Evolutionary conservation across 2,329 filamentous ascomycete species (phyloP).

Genomic region (Fusarium oligoseptatum): DNA sequence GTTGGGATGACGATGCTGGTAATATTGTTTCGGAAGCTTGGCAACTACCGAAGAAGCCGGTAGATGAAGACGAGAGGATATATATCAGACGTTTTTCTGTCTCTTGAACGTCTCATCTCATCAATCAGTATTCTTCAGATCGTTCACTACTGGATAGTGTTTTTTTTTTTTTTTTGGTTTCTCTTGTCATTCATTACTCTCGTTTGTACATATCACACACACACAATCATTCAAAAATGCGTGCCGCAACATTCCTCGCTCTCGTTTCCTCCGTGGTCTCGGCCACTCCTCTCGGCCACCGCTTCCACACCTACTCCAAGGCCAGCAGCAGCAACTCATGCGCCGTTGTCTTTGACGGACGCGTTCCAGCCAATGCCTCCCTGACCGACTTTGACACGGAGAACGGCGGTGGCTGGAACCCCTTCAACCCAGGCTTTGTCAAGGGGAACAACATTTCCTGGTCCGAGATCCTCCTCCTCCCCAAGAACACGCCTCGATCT

Average conservation of each 20-base stretch:
- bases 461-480: slow-evolving; percentile 63
- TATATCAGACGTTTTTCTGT: slow-evolving; percentile 7
- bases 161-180: slow-evolving; percentile 14
- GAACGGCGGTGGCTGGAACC: slow-evolving; percentile 49
- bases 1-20: neutral
- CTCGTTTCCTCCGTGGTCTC: slow-evolving; percentile 34
- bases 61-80: neutral
- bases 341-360: slow-evolving; percentile 61
- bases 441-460: slow-evolving; percentile 67
- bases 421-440: slow-evolving; percentile 66
- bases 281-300: slow-evolving; percentile 27
- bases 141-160: slow-evolving; percentile 38
- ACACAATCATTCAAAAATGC: slow-evolving; percentile 27
- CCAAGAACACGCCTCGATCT: slow-evolving; percentile 53
- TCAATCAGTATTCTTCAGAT: slow-evolving; percentile 12
- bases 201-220: slow-evolving; percentile 5
- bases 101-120: neutral
- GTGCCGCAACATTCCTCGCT: slow-evolving; percentile 26
- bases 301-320: slow-evolving; percentile 5
- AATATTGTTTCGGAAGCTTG: slow-evolving; percentile 14
- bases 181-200: slow-evolving; percentile 20
- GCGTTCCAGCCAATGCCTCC: slow-evolving; percentile 55
- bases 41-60: slow-evolving; percentile 30
- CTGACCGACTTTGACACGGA: slow-evolving; percentile 57
- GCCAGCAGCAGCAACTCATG: slow-evolving; percentile 31